A percentile compares a stretch with the other conserved stretches of the same genome.
Conservation (phyloP, 2,329 filamentous ascomycete genomes). For the Lecanicillium sp. region DNA sequence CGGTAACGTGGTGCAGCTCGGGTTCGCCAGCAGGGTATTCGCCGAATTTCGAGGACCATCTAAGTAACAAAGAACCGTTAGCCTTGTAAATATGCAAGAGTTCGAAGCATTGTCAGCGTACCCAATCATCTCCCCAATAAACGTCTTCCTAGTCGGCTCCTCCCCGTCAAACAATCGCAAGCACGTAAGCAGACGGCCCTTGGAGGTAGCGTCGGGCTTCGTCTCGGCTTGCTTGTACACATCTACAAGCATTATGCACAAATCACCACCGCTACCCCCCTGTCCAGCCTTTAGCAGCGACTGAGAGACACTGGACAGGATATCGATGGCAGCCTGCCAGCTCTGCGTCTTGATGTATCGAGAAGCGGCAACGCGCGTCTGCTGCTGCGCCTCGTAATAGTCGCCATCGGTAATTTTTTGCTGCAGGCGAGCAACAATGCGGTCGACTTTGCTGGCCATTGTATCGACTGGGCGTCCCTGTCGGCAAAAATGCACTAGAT, state of each 20-base stretch:
- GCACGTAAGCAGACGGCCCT: conserved; percentile 68
- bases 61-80: conserved; percentile 10
- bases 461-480: no score
- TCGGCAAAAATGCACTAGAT: no score
- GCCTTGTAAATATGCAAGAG: no score
- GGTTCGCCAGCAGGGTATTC: conserved; percentile 87
- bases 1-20: conserved; percentile 87
- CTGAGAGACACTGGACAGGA: conserved; percentile 75
- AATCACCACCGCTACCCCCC: conserved; percentile 83
- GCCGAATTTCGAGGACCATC: conserved; percentile 78
- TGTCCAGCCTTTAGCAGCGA: conserved; percentile 87
- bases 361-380: conserved; percentile 88
- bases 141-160: conserved; percentile 90
- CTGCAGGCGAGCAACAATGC: conserved; percentile 60
- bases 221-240: conserved; percentile 84
- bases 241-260: conserved; percentile 80
- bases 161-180: conserved; percentile 71
- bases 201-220: conserved; percentile 64
- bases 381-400: conserved; percentile 97
- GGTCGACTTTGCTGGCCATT: conserved; percentile 33
- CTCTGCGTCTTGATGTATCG: conserved; percentile 86
- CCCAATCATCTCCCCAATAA: conserved; percentile 76
- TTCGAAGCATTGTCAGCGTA: conserved; percentile 33
- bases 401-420: conserved; percentile 83
- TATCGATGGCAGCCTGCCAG: conserved; percentile 78